Evolutionary conservation across 2,329 filamentous ascomycete genomes (phyloP).

Genomic region (Thermomyces lanuginosus): DNA sequence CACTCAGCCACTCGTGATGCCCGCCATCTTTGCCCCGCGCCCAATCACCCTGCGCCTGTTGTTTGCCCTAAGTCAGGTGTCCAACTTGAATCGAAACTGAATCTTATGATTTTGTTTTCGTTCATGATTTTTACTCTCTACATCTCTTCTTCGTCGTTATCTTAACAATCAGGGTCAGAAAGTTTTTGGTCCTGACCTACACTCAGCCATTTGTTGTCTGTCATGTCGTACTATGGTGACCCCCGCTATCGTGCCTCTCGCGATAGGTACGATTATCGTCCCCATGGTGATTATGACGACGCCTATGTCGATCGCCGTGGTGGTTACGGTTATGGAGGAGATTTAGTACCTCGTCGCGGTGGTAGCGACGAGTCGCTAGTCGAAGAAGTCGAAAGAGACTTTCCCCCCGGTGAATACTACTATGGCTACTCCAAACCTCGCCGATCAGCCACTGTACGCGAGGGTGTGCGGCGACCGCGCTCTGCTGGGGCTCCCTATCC

Average conservation of each 20-base stretch:
- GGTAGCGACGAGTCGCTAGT: conserved; percentile 53
- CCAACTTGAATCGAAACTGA: too few relatives aligned
- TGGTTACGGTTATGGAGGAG: conserved; percentile 7
- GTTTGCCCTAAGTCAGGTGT: too few relatives aligned
- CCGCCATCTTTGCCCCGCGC: too few relatives aligned
- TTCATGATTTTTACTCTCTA: too few relatives aligned
- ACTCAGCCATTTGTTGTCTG: too few relatives aligned
- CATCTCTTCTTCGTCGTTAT: too few relatives aligned
- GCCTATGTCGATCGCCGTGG: conserved; percentile 14
- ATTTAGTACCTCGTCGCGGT: conserved; percentile 28
- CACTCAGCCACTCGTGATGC: too few relatives aligned
- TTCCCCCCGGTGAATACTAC: conserved; percentile 50
- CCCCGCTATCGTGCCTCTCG: conserved; percentile 12
- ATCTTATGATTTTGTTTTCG: too few relatives aligned
- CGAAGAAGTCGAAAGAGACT: conserved; percentile 73
- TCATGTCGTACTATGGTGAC: conserved; percentile 23
- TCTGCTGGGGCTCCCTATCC: conserved; percentile 19
- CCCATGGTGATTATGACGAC: conserved; percentile 11
- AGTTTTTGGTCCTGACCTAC: too few relatives aligned
- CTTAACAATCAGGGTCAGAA: too few relatives aligned
- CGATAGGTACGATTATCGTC: conserved; percentile 17
- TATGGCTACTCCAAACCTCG: conserved; percentile 14
- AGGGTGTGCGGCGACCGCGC: conserved; percentile 21
- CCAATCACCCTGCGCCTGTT: too few relatives aligned
- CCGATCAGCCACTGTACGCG: conserved; percentile 17